Base-by-base conservation (phyloP, 768 basidiomycete species). In the Fistulinella prunicolor region DNA sequence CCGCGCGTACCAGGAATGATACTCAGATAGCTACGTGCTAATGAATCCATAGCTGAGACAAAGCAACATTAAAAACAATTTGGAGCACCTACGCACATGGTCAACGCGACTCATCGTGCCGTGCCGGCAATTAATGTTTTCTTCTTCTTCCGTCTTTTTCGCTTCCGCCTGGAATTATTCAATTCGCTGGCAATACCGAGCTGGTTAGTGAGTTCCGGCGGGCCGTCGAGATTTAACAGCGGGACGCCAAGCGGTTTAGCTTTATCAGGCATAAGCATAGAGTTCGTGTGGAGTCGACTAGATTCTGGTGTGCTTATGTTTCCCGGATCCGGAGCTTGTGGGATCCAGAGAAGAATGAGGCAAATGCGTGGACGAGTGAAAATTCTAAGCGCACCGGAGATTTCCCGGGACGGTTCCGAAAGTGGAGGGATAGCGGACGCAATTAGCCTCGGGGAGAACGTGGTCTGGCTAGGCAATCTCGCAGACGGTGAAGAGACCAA, bases 151-250 rank as follows among this genome's bases (percentile, higher is more conserved):
- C 70, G 73, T 51, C 76, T 70, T 62, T 68, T 78, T 7, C 78
- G 72, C 53, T 73, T 84, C 69, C 78, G 83, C 59, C 77, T 83
- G 28, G 73, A 64, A 53, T 58, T 68, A 28, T 51, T 52, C 51
- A 41, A 38, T 49, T 49, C 43, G 38, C 32, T 47, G 20, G 41
- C 34, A 44, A 54, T 47, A 36, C 54, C 66, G 51, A 47, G 28
- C 22, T 43, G 39, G 40, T 49, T 48, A 17, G 16, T 32, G 29
- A 41, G 39, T 32, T 63, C 69, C 42, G 73, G 76, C 21, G 77
- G 77, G 2, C 80, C 80, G 34, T 64, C 66, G 10, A 86, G 70
- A 56, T 85, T 85, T 22, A 86, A 66, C 17, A 86, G 51, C 13
- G 80, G 77, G 3, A 69, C 49, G 42, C 70, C 45, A 40, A 51